Evolutionary conservation across 73 alveolate genomes (phyloP).

Genomic region (Uronychia setigera): DNA sequence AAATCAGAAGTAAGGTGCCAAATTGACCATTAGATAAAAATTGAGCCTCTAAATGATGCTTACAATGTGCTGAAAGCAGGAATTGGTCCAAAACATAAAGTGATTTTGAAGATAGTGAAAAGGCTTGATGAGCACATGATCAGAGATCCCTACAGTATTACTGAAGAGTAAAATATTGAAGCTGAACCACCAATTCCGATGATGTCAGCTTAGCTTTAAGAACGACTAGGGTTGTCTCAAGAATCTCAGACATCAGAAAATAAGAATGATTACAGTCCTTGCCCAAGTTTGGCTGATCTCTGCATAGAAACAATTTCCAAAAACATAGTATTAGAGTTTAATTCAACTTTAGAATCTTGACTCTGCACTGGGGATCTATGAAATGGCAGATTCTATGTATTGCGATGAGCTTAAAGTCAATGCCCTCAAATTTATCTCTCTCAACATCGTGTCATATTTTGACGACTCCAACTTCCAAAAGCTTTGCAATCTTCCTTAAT

Average conservation of each 20-base stretch:
- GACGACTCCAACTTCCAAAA: slow-evolving; percentile 11
- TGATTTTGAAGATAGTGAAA: slow-evolving; percentile 36
- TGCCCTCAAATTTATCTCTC: slow-evolving; percentile 46
- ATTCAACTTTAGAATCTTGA: slow-evolving; percentile 17
- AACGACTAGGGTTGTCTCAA: not conserved
- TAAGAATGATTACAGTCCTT: no score
- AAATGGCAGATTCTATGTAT: slow-evolving; percentile 36
- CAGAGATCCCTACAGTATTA: slow-evolving; percentile 15
- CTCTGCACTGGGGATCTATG: slow-evolving; percentile 25
- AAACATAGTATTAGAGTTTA: slow-evolving; percentile 4
- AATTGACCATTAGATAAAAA: not conserved
- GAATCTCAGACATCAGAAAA: not conserved
- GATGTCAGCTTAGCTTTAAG: not conserved
- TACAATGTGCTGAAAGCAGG: slow-evolving; percentile 45
- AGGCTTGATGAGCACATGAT: slow-evolving; percentile 44
- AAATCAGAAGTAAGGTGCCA: slow-evolving; percentile 16
- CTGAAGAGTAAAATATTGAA: not conserved
- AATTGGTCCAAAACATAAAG: slow-evolving; percentile 34
- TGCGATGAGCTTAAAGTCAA: slow-evolving; percentile 43
- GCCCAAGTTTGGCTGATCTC: slow-evolving; percentile 32
- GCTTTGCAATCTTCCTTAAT: not conserved
- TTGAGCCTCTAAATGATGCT: slow-evolving; percentile 44
- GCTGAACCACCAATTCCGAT: not conserved
- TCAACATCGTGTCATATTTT: slow-evolving; percentile 42
- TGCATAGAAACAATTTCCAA: slow-evolving; percentile 21